A percentile compares a stretch with the other conserved stretches of the same genome.
Conservation (phyloP, 2,329 filamentous ascomycete genomes). For the Pyricularia sp. region DNA sequence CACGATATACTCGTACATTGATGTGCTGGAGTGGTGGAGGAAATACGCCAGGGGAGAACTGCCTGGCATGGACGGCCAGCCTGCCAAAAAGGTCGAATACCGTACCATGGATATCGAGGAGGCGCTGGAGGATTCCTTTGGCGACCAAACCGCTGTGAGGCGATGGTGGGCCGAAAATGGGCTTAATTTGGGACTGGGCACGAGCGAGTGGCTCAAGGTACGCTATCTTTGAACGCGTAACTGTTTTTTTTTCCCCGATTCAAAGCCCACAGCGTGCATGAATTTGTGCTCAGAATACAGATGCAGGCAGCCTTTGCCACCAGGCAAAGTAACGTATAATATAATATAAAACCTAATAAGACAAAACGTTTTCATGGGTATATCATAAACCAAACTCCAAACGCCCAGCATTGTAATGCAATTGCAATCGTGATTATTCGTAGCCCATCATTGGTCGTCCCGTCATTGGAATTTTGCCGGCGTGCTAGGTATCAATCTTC, state of each 20-base stretch:
- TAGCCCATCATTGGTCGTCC: background rate
- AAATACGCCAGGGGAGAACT: constrained; percentile 45
- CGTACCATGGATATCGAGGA: constrained; percentile 94
- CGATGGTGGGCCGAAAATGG: constrained; percentile 84
- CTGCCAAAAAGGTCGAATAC: constrained; percentile 69
- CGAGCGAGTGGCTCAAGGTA: constrained; percentile 81
- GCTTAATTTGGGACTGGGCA: constrained; percentile 66
- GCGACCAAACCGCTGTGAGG: constrained; percentile 55
- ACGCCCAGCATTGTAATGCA: background rate
- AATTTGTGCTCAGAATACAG: background rate
- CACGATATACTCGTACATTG: constrained; percentile 73
- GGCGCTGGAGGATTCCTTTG: constrained; percentile 76
- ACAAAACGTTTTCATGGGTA: background rate
- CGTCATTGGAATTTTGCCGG: constrained; percentile 33
- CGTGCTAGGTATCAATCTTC: constrained; percentile 53
- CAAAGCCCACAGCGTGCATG: background rate
- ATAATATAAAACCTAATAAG: background rate
- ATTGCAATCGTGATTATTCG: background rate
- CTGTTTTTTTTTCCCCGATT: background rate
- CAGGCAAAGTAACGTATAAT: background rate
- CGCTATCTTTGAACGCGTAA: constrained; percentile 43
- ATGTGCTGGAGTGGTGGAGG: constrained; percentile 89
- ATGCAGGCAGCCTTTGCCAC: background rate
- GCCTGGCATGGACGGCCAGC: constrained; percentile 38
- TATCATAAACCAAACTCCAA: background rate